Conservation (phyloP, 495 filamentous ascomycete species). For the Hypoxylon intermedium region DNA sequence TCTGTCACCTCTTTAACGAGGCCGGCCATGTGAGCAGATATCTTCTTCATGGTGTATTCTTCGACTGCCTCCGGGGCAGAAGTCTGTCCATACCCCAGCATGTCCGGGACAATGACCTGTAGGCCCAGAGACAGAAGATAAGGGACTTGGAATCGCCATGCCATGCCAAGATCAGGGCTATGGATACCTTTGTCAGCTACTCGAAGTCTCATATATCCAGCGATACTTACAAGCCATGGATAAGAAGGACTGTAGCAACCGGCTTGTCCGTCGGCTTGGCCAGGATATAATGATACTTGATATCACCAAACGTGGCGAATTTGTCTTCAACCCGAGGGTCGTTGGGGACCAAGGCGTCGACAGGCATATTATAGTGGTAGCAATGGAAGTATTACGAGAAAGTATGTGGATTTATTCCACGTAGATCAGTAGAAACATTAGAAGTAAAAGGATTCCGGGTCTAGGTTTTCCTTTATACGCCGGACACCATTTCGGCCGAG, state of each 20-base stretch:
- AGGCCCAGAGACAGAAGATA: constrained; percentile 70
- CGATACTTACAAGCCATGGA: constrained; percentile 61
- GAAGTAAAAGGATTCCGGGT: neutral
- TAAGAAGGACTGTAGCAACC: constrained; percentile 67
- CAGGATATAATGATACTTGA: constrained; percentile 74
- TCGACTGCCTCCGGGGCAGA: constrained; percentile 61
- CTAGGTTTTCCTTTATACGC: constrained; percentile 19
- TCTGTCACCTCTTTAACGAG: constrained; percentile 55
- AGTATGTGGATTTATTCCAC: no score
- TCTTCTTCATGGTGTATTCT: constrained; percentile 72
- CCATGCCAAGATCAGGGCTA: constrained; percentile 69
- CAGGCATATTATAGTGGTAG: constrained; percentile 58
- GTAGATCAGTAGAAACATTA: neutral
- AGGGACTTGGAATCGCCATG: constrained; percentile 86
- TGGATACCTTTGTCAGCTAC: constrained; percentile 51
- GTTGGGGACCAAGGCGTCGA: constrained; percentile 67
- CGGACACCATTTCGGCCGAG: constrained; percentile 11
- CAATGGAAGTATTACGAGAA: no score
- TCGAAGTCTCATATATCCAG: neutral
- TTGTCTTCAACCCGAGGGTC: constrained; percentile 71
- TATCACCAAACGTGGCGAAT: constrained; percentile 65
- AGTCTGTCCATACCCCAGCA: constrained; percentile 82
- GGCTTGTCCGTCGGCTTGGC: constrained; percentile 63
- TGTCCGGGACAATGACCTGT: constrained; percentile 77
- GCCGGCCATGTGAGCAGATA: constrained; percentile 72